Evolutionary conservation across 106 monocot genomes (phyloP).

Genomic region (Dendrobium catenatum): DNA sequence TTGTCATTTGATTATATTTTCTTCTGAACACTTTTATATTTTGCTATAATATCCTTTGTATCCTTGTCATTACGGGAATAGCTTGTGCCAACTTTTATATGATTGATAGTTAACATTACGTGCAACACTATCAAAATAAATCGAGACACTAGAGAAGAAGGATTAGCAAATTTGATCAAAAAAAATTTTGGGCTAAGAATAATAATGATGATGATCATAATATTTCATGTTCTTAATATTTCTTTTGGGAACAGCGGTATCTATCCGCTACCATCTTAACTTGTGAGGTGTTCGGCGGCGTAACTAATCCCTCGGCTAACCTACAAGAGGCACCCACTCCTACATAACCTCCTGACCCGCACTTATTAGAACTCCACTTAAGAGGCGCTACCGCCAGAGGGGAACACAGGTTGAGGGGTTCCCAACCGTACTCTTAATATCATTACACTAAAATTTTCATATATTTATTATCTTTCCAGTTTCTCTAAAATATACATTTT

Average conservation of each 20-base stretch:
- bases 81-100: neutral
- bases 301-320: no score
- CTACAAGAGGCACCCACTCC: no score
- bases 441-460: neutral
- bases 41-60: neutral
- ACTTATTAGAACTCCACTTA: no score
- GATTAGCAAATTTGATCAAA: neutral
- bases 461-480: neutral
- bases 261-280: no score
- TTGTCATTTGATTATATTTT: neutral
- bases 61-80: neutral
- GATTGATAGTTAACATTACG: neutral
- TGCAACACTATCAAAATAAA: neutral
- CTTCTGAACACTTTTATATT: neutral
- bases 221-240: neutral
- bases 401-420: no score
- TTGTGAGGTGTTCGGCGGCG: no score
- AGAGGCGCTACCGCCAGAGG: no score
- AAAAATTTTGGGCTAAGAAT: neutral
- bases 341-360: no score
- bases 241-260: no score
- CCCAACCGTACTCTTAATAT: neutral
- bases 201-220: neutral
- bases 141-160: neutral
- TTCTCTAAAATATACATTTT: neutral